Evolutionary conservation across 164 flowering plant genomes (phyloP).

Genomic region (Piper betle): DNA sequence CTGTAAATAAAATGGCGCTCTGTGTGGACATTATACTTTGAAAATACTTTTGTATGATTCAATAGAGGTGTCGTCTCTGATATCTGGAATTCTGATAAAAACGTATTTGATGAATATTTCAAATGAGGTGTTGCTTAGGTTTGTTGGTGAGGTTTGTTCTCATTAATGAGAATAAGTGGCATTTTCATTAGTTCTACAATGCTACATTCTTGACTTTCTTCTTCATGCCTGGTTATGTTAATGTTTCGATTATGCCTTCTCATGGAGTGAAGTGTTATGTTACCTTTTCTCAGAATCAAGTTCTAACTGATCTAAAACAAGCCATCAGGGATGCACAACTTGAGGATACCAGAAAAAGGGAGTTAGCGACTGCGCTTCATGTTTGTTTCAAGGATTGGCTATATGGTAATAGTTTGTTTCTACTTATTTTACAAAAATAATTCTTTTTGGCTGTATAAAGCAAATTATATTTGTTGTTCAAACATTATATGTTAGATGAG

Average conservation of each 20-base stretch:
- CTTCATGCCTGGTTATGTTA: neutral
- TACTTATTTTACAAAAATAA: neutral
- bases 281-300: conserved; percentile 39
- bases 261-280: neutral
- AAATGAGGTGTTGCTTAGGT: too few species aligned
- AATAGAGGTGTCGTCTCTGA: too few species aligned
- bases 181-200: neutral
- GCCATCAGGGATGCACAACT: conserved; percentile 63
- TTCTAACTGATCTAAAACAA: conserved; percentile 61
- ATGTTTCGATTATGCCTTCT: neutral
- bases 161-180: neutral
- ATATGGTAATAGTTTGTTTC: conserved; percentile 42
- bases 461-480: too few species aligned
- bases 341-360: conserved; percentile 73
- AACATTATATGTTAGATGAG: too few species aligned
- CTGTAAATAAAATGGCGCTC: too few species aligned
- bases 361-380: conserved; percentile 75
- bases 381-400: conserved; percentile 90
- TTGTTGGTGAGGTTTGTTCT: neutral
- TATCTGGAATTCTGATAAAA: too few species aligned
- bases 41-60: too few species aligned
- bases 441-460: neutral
- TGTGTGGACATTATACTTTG: too few species aligned
- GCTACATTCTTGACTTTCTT: neutral
- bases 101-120: too few species aligned